Base-by-base conservation (phyloP, 2,329 filamentous ascomycete species). In the Fusarium sp. region DNA sequence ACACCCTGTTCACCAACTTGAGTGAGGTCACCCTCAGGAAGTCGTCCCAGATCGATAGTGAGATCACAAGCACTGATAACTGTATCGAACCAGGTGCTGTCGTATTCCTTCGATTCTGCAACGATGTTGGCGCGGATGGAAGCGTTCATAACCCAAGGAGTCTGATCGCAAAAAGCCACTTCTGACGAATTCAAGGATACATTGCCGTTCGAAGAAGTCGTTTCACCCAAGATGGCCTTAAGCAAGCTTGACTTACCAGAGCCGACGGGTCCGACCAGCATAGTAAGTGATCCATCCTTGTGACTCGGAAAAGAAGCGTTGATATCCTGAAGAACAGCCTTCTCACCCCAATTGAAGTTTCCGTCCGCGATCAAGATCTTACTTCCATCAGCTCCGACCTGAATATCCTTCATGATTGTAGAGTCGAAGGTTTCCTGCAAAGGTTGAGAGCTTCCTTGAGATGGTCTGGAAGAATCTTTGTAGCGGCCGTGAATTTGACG, bases 31-130 rank as follows among this genome's bases (percentile, higher is more conserved):
- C 78, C 75, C 6, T 66, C 43, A 1, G 77, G 68, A 5, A 80
- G 46, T 8, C 64, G 59, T 1, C 46, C 56, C 10, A 79, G 46
- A 29, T 82, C 81, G 3, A 71, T 63, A 3, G 70, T 49, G 22
- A 82, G 66, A 38, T 77, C 79, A 24, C 82, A 83, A 0, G 78
- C 77, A 5, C 76, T 62, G 5, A 81, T 29, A 1, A 82, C 78
- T 4, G 66, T 70, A 0, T 71, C 54, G 45, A 81, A 81, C 73
- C 80, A 78, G 1, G 51, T 16, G 0, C 71, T 70, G 5, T 83
- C 78, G 43, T 77, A 80, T 0, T 47, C 65, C 6, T 66, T 67
- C 4, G 75, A 77, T 22, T 77, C 72, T 1, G 77, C 80, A 8
- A 79, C 58, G 10, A 83, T 80, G 34, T 81, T 82, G 18, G 77